Base-by-base conservation (phyloP, 352 stramenopile genomes). In the Aphanomyces astaci region DNA sequence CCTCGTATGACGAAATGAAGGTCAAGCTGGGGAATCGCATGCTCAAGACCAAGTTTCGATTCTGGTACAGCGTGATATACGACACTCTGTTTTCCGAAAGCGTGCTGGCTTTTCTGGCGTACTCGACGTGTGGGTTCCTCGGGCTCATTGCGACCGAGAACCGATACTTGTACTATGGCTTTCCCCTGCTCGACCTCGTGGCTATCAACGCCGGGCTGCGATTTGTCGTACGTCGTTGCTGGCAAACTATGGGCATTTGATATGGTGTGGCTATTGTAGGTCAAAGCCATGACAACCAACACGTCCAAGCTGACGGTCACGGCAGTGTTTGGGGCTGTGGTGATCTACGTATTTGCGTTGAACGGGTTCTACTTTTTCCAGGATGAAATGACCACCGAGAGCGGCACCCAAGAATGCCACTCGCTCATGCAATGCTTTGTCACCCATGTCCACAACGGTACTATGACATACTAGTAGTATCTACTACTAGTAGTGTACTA, bases 361-460 rank as follows among this genome's bases (percentile, higher is more conserved):
- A 36, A 36, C 27, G 62, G 62, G 15, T 68, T 49, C 25, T 57
- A 68, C 30, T 68, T 68, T 24, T 53, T 68, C 51, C 62, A 68
- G 32, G n/a, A 22, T n/a, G 62, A 56, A 27, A 22, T 68, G 27
- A 60, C 62, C 5, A 52, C 15, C 24, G 62, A 33, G 15, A 24
- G 43, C 39, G 43, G 36, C n/a, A 15, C 36, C 48, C 30, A 52
- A 19, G 39, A 62, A 28, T 68, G 62, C 51, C 33, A 45, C 17
- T 59, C 62, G 48, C 62, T 68, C 51, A 68, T 68, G 62, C 40
- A 68, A 13, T 68, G 62, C 32, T 51, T 62, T 25, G 59, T 68
- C 43, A 68, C 62, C n/a, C 55, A 60, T 27, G 25, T 68, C 39
- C 62, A 68, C 48, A 46, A 28, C 22, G 62, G 62, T 64, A n/a